phyloP scores from a whole-genome alignment of 208 protist genomes.

The Trypanosoma caninum region DNA sequence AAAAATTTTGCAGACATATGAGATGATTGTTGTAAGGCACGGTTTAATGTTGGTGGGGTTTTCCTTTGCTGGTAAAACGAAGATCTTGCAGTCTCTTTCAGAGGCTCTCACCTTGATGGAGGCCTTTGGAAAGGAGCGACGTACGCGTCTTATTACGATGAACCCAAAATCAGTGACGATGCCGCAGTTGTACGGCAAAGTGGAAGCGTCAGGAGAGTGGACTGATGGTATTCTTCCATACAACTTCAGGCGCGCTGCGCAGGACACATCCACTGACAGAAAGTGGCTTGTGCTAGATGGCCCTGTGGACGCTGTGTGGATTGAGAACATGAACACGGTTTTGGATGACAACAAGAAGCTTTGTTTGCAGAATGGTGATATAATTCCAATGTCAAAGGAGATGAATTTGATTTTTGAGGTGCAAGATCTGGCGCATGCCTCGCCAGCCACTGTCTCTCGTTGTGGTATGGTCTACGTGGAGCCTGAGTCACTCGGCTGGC shows the following conservation, averaged over 20 bases:
- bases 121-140: constrained; percentile 58
- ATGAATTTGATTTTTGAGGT: constrained; percentile 98
- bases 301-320: constrained; percentile 99
- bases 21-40: constrained; percentile 97
- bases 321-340: constrained; percentile 99
- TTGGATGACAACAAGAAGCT: constrained; percentile 99
- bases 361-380: constrained; percentile 96
- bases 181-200: constrained; percentile 94
- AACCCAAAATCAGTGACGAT: constrained; percentile 96
- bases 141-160: constrained; percentile 86
- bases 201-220: constrained; percentile 96
- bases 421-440: constrained; percentile 95
- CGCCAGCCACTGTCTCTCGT: constrained; percentile 96
- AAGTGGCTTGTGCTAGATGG: constrained; percentile 97
- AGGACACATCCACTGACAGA: constrained; percentile 80
- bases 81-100: constrained; percentile 82
- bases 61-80: constrained; percentile 93
- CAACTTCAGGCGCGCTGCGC: constrained; percentile 86
- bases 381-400: constrained; percentile 95
- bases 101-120: constrained; percentile 83
- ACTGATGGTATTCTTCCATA: constrained; percentile 96
- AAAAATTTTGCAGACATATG: constrained; percentile 93
- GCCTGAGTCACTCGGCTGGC: constrained; percentile 92
- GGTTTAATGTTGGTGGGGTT: constrained; percentile 98
- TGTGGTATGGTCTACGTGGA: constrained; percentile 99